Base-by-base conservation (phyloP, 2,329 filamentous ascomycete species). In the Dactylellina cionopaga region DNA sequence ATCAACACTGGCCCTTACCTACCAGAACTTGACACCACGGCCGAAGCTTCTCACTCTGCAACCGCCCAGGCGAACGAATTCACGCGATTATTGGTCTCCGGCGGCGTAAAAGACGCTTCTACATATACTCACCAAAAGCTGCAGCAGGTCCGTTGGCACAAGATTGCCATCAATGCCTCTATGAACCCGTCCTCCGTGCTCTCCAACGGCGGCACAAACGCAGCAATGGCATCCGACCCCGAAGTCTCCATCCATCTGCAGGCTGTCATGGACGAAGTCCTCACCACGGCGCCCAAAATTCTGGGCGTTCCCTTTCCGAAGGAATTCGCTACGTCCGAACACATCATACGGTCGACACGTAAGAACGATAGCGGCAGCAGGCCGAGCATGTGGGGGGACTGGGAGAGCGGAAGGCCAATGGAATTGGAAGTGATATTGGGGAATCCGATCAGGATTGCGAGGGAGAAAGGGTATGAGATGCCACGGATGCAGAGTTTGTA, bases 381-480 rank as follows among this genome's bases (percentile, higher is more conserved):
- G 0, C 86, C 86, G 25, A 88, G 85, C 75, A 91, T 91, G 89
- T 81, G 90, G 76, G 80, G 89, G 11, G 89, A 91, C 77, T 91
- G 88, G 88, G 87, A 90, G 79, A 83, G 83, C 1, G 86, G 87
- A 0, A 83, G 87, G 77, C 84, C 84, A 39, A 84, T 91, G 83
- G 89, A 92, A 81, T 78, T 91, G 54, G 89, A 91, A 80, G 89
- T 90, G 33, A 90, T 91, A 39, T 78, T 91, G 22, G 89, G 89
- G 1, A 91, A 91, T 77, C 88, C 89, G 0, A 85, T 91, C 27
- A 81, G 87, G 74, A 87, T 90, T 47, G 89, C 89, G 7, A 81
- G 86, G 75, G 84, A 83, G 58, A 83, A 84, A 54, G 89, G 88
- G 0, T 84, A 88, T 3, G 85, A 89, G 76, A 85, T 90, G 85